A percentile compares a stretch with the other conserved stretches of the same genome.
Evolutionary conservation across 306 rosid species (phyloP).

Genomic region (Medicago truncatula): DNA sequence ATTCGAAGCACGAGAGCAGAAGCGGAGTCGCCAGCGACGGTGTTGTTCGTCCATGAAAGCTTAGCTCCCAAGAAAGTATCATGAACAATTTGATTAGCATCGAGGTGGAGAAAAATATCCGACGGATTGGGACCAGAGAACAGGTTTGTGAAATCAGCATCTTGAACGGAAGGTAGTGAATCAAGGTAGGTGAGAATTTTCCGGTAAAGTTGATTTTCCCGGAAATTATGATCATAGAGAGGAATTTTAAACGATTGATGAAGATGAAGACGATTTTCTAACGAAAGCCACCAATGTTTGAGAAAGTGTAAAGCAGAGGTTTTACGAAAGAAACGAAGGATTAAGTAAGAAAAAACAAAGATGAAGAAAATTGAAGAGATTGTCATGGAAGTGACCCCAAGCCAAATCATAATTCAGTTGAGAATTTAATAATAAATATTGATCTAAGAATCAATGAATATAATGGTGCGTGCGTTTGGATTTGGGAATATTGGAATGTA

Average conservation of each 20-base stretch:
- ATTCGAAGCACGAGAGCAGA: conserved; percentile 61
- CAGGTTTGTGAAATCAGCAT: conserved; percentile 78
- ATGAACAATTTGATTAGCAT: conserved; percentile 54
- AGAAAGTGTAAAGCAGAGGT: conserved; percentile 69
- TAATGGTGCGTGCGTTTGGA: neutral
- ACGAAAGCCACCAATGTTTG: conserved; percentile 57
- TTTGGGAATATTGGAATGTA: neutral
- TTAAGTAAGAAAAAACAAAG: conserved; percentile 32
- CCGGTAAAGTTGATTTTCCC: conserved; percentile 76
- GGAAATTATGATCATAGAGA: conserved; percentile 57
- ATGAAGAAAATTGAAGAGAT: conserved; percentile 41
- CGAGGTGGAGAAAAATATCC: conserved; percentile 76
- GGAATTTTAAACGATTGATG: conserved; percentile 82
- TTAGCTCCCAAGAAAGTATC: conserved; percentile 80
- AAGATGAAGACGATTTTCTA: conserved; percentile 59
- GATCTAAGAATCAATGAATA: conserved; percentile 10
- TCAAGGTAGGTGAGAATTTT: conserved; percentile 68
- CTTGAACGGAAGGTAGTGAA: conserved; percentile 79
- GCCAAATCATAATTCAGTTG: conserved; percentile 29
- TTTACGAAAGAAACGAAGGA: conserved; percentile 59
- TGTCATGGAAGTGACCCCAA: conserved; percentile 16
- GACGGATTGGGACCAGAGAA: conserved; percentile 72
- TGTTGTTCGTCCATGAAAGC: conserved; percentile 64
- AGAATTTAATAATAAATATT: neutral
- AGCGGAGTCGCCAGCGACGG: conserved; percentile 33